Percentiles rank a stretch among this genome's conserved stretches.
Conservation (phyloP, 2,329 filamentous ascomycete genomes). For the Fusarium sacchari region DNA sequence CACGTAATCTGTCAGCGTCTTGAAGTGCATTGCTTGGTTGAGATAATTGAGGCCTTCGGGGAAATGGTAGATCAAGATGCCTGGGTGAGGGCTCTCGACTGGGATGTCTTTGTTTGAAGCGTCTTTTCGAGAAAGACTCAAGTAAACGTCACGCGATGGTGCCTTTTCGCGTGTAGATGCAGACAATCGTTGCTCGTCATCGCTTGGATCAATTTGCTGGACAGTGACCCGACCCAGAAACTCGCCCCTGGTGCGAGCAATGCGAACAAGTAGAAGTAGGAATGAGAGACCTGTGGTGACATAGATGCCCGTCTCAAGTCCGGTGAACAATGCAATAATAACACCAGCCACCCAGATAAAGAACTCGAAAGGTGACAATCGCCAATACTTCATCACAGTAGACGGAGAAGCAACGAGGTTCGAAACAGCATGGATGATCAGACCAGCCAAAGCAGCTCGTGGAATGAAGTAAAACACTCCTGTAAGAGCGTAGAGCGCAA, state of each 20-base stretch:
- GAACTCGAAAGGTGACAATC: slow-evolving; percentile 77
- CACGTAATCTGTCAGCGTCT: slow-evolving; percentile 46
- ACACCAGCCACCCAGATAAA: slow-evolving; percentile 81
- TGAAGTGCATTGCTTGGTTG: slow-evolving; percentile 61
- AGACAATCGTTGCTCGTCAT: not conserved
- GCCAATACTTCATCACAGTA: slow-evolving; percentile 81
- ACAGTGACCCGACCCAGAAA: slow-evolving; percentile 56
- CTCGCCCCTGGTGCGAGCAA: slow-evolving; percentile 58
- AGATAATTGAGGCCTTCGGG: slow-evolving; percentile 63
- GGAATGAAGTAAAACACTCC: slow-evolving; percentile 86
- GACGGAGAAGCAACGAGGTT: slow-evolving; percentile 80
- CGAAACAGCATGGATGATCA: slow-evolving; percentile 86
- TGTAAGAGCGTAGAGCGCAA: slow-evolving; percentile 81
- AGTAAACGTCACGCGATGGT: slow-evolving; percentile 49
- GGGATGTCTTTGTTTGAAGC: slow-evolving; percentile 57
- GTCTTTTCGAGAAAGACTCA: slow-evolving; percentile 55
- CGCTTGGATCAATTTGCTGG: slow-evolving; percentile 15
- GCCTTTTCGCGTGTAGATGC: not conserved
- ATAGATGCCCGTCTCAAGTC: slow-evolving; percentile 63
- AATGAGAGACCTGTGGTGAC: slow-evolving; percentile 56
- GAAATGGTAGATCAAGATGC: slow-evolving; percentile 63
- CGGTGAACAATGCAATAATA: slow-evolving; percentile 61
- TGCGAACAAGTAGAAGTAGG: slow-evolving; percentile 55
- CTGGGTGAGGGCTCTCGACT: slow-evolving; percentile 57
- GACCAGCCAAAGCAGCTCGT: slow-evolving; percentile 72